Base-by-base conservation (phyloP, 306 rosid species). In the Vicia sativa region DNA sequence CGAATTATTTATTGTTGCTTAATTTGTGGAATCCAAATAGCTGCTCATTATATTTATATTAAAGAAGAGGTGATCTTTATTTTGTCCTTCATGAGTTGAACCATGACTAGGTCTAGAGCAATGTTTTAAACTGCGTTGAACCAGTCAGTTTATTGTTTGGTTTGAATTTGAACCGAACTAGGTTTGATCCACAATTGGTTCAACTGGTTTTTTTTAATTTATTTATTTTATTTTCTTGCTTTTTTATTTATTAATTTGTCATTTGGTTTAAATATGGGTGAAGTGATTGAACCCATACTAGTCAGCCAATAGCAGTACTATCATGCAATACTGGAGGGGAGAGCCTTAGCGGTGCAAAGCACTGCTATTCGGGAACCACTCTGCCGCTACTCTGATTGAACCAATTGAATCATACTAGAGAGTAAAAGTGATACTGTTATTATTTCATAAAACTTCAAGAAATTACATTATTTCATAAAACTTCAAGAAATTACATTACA, bases 381-480 rank as follows among this genome's bases (percentile, higher is more conserved):
- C n/a, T n/a, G n/a, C n/a, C n/a, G n/a, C n/a, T n/a, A n/a, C 26
- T 23, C 26, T 23, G 26, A 23, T 23, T 23, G 26, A 23, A 23
- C 26, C 26, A 23, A 31, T 31, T 6, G 38, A 7, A 7, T 34
- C 38, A 31, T 1, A 31, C 9, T 1, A 7, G 9, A 7, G 9
- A 34, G 2, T 34, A 62, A 15, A 66, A 57, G 58, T 43, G 58
- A 35, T 11, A 31, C 65, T 73, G 69, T 77, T 77, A 41, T 68
- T 67, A 31, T 63, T 66, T 59, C 43, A 81, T 73, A 58, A 28
- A 68, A 53, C 11, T 1, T 31, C 48, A 45, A 4, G 28, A 31
- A 29, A 49, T 63, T 54, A 16, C 70, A 56, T 67, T 66, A 29
- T 65, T 67, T 60, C 45, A 77, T 73, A 59, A 29, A 69, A 61